Conservation (phyloP, 2,329 filamentous ascomycete species). For the Nemania sp. region DNA sequence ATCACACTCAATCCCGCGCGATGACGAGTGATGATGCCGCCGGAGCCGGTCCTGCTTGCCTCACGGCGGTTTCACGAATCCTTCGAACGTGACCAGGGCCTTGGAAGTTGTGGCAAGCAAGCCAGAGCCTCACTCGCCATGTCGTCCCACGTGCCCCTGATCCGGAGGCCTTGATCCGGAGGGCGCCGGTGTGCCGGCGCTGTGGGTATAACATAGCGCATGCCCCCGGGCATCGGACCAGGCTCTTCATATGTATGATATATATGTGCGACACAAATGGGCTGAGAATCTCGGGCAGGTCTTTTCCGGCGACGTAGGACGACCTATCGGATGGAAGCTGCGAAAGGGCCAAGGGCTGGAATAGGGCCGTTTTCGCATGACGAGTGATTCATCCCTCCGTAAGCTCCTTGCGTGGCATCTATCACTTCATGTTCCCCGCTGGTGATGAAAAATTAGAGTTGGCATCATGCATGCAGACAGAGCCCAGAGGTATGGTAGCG, state of each 20-base stretch:
- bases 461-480: too few species aligned
- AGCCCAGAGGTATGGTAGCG: neutral
- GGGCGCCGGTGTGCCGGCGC: too few species aligned
- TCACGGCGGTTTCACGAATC: constrained; percentile 10
- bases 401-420: too few species aligned
- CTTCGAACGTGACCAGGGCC: constrained; percentile 10
- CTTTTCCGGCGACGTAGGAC: neutral
- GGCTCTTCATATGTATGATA: too few species aligned
- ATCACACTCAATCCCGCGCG: neutral
- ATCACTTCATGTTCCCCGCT: too few species aligned
- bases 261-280: neutral
- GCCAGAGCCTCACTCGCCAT: constrained; percentile 15
- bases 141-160: neutral
- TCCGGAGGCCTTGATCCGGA: constrained; percentile 4
- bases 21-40: neutral
- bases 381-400: too few species aligned
- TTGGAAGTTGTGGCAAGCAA: constrained; percentile 17
- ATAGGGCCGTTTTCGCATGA: neutral
- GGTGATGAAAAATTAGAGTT: too few species aligned
- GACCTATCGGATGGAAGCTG: too few species aligned
- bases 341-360: too few species aligned
- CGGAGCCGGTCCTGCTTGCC: neutral
- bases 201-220: too few species aligned
- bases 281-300: neutral
- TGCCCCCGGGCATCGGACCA: too few species aligned